phyloP scores from a whole-genome alignment of 148 eudicot species.

The Drosera capensis region DNA sequence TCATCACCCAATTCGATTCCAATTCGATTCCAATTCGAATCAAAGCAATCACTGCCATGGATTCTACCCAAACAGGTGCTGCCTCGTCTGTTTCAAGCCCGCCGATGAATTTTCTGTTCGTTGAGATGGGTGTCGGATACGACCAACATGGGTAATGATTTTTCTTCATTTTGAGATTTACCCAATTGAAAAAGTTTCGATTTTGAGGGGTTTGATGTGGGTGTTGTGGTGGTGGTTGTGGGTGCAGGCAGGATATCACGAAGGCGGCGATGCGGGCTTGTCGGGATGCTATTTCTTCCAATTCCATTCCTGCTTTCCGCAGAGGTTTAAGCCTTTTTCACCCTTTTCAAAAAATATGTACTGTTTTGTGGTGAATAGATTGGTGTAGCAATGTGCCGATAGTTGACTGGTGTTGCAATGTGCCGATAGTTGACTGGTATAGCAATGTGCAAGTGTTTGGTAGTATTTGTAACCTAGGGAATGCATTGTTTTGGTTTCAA shows the following conservation, averaged over 20 bases:
- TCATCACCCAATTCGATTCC: no score
- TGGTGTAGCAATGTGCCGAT: no score
- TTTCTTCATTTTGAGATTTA: neutral
- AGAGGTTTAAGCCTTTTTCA: slow-evolving; percentile 32
- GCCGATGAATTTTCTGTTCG: slow-evolving; percentile 51
- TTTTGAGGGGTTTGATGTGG: neutral
- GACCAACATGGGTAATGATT: slow-evolving; percentile 78
- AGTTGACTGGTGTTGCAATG: no score
- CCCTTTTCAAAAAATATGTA: no score
- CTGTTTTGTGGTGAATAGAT: no score
- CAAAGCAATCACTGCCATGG: slow-evolving; percentile 11
- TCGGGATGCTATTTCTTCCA: slow-evolving; percentile 76
- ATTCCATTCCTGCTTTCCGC: slow-evolving; percentile 86
- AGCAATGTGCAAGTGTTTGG: no score
- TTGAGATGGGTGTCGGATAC: slow-evolving; percentile 95
- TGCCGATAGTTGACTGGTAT: no score
- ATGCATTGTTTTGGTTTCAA: no score
- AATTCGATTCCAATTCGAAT: no score
- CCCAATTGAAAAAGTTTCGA: neutral
- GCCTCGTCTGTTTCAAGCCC: slow-evolving; percentile 13
- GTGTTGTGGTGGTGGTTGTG: neutral
- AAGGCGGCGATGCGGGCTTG: slow-evolving; percentile 93
- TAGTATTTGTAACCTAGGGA: no score
- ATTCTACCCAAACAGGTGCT: slow-evolving; percentile 8
- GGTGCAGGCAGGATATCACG: slow-evolving; percentile 65